Base-by-base conservation (phyloP, 179 eudicot genomes). In the Silene coronaria region DNA sequence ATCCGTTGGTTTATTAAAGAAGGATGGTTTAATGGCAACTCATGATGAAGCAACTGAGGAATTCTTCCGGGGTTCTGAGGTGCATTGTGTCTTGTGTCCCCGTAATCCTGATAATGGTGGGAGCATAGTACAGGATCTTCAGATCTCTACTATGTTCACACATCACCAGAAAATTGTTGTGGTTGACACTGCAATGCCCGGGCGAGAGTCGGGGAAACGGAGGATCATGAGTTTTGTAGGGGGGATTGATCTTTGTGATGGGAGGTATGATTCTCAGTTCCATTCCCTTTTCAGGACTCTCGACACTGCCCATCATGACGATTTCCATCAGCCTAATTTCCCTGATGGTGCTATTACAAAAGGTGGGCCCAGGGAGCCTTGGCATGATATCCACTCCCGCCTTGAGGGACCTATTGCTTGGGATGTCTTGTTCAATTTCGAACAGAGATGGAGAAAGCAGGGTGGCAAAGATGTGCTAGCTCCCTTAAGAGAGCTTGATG, bases 281-380 rank as follows among this genome's bases (percentile, higher is more conserved):
- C 89, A 86, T 77, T 82, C 89, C 11, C 83, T 87, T 28, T 86
- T 86, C 66, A 77, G 86, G 67, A 86, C 89, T 1, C 86, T 86
- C 9, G 87, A 83, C 74, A 83, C 83, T 16, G 86, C 82, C 8
- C 86, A 87, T 75, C 88, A 79, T 12, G 79, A 85, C 48, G 88
- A 87, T 72, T 87, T 87, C 80, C 89, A 87, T 67, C 88, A 87
- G 71, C 88, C 89, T 1, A 87, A 87, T 72, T 84, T 76, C 53
- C 63, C 82, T 23, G 86, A 67, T 27, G 84, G 74, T 24, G 72
- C 85, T 10, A 87, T 87, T 26, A 68, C 78, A 65, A 86, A 84
- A 72, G 87, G 89, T 38, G 89, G 89, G 3, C 89, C 89, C 10
- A 80, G 89, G 64, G 89, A 86, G 79, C 89, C 89, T 4, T 86